Evolutionary conservation across 2,329 filamentous ascomycete species (phyloP).

Genomic region (Monilinia fructigena): DNA sequence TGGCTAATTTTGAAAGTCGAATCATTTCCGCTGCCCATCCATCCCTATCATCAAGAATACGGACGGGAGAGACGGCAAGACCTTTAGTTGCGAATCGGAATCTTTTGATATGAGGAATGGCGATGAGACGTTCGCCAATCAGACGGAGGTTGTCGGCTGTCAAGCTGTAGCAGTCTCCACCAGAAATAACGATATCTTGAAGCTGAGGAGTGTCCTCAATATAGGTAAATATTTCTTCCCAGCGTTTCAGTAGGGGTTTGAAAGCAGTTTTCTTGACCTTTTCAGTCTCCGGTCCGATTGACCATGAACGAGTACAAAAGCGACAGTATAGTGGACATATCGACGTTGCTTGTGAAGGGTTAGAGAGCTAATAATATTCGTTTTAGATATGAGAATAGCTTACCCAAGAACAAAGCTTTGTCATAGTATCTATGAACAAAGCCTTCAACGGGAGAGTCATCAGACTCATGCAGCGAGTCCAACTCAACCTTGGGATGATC

Average conservation of each 20-base stretch:
- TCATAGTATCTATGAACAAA: constrained; percentile 64
- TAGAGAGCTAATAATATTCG: constrained; percentile 25
- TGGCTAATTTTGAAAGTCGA: constrained; percentile 50
- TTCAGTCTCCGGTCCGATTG: constrained; percentile 55
- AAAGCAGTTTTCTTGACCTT: constrained; percentile 48
- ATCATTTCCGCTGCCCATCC: constrained; percentile 54
- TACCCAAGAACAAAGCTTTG: constrained; percentile 61
- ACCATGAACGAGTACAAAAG: constrained; percentile 61
- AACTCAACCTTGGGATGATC: constrained; percentile 56
- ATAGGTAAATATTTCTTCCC: constrained; percentile 57
- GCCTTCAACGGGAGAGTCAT: constrained; percentile 55
- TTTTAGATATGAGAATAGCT: constrained; percentile 28
- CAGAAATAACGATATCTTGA: constrained; percentile 61
- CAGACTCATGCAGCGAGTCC: constrained; percentile 58
- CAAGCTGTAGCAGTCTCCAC: constrained; percentile 61
- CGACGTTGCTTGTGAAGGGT: constrained; percentile 48
- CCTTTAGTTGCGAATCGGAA: constrained; percentile 64
- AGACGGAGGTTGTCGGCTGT: constrained; percentile 50
- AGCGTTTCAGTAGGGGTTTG: constrained; percentile 46
- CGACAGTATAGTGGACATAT: constrained; percentile 63
- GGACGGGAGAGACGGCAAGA: constrained; percentile 56
- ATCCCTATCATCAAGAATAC: constrained; percentile 53
- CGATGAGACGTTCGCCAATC: constrained; percentile 56
- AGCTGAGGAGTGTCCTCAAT: constrained; percentile 52
- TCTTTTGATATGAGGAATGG: constrained; percentile 57